Evolutionary conservation across 2,329 filamentous ascomycete genomes (phyloP).

Genomic region (Hypoxylon sp.): DNA sequence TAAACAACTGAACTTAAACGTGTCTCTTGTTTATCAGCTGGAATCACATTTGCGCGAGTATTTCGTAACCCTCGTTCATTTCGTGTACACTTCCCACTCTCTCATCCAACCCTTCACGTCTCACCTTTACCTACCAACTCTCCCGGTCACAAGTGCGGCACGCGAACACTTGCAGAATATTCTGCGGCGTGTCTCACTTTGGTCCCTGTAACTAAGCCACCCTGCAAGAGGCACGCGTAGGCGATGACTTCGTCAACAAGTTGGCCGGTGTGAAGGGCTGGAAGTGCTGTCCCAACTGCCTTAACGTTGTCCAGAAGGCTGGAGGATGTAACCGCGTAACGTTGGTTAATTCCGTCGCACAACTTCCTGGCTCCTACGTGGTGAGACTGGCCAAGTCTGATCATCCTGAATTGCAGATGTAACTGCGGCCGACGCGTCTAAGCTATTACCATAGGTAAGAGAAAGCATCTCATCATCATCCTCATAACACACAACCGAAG

Average conservation of each 20-base stretch:
- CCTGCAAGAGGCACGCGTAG: constrained; percentile 1
- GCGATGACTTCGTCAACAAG: constrained; percentile 10
- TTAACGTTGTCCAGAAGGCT: constrained; percentile 33
- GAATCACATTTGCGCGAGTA: background rate
- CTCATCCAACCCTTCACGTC: background rate
- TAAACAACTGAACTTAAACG: background rate
- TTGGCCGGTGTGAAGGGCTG: constrained; percentile 38
- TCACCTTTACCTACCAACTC: background rate
- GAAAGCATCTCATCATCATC: background rate
- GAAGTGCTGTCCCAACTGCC: constrained; percentile 45
- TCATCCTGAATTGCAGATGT: constrained; percentile 32
- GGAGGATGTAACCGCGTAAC: constrained; percentile 41
- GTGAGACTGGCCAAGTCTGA: background rate
- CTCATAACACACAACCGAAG: background rate
- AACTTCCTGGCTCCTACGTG: background rate
- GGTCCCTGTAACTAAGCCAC: constrained; percentile 30
- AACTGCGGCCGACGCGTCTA: constrained; percentile 25
- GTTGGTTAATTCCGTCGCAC: constrained; percentile 21
- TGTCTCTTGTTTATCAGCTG: background rate
- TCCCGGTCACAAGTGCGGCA: constrained; percentile 23
- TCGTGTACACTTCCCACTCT: background rate
- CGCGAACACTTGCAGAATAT: constrained; percentile 42
- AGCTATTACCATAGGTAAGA: background rate
- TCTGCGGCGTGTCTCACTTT: constrained; percentile 46
- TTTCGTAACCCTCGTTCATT: background rate